phyloP scores from a whole-genome alignment of 805 yeast genomes.

The Candida corydali region DNA sequence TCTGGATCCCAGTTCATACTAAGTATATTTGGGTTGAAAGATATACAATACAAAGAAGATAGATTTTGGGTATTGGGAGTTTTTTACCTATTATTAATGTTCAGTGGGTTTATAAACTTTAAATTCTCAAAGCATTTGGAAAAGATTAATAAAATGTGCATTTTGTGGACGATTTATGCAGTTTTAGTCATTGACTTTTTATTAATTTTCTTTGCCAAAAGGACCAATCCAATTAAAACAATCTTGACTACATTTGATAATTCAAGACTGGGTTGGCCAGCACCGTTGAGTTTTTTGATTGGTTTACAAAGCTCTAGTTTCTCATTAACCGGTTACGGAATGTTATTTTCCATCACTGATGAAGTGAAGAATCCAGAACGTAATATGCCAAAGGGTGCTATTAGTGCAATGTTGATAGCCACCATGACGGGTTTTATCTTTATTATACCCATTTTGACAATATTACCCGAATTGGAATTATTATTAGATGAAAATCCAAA shows the following conservation, averaged over 20 bases:
- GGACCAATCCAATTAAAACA: constrained; percentile 54
- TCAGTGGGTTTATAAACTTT: constrained; percentile 62
- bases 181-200: constrained; percentile 64
- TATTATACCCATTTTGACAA: constrained; percentile 65
- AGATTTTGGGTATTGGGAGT: constrained; percentile 52
- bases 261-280: constrained; percentile 73
- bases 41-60: constrained; percentile 56
- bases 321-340: constrained; percentile 79
- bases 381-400: constrained; percentile 70
- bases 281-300: constrained; percentile 63
- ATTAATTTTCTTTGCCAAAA: constrained; percentile 52
- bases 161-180: constrained; percentile 72
- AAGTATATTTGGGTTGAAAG: constrained; percentile 59
- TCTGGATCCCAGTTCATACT: constrained; percentile 74
- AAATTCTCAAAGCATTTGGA: constrained; percentile 59
- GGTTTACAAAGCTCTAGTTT: constrained; percentile 78
- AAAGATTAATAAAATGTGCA: constrained; percentile 60
- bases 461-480: constrained; percentile 60
- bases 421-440: constrained; percentile 68
- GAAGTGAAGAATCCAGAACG: constrained; percentile 75
- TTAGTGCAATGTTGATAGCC: constrained; percentile 60
- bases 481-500: constrained; percentile 58
- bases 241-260: constrained; percentile 68
- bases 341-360: constrained; percentile 77
- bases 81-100: constrained; percentile 50